Conservation (phyloP, 176 grass and related monocot species). For the Aegilops umbellulata region DNA sequence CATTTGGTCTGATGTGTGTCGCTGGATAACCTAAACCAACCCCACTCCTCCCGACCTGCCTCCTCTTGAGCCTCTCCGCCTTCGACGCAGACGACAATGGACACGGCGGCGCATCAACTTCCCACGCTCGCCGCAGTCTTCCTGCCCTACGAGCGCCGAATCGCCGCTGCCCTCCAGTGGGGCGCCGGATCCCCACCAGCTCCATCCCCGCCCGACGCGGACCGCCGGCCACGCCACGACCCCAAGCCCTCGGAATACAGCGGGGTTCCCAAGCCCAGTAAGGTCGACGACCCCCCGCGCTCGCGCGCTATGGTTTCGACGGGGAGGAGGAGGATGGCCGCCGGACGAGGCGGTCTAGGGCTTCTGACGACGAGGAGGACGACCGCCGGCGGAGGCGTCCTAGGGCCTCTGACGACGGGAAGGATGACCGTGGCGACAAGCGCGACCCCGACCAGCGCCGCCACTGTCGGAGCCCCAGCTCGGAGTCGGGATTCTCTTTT, state of each 20-base stretch:
- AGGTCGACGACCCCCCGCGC: background rate
- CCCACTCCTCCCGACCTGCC: too few relatives aligned
- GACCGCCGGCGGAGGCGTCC: background rate
- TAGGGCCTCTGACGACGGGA: slow-evolving; percentile 21
- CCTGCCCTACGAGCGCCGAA: too few relatives aligned
- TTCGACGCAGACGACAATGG: too few relatives aligned
- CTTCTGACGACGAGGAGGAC: slow-evolving; percentile 35
- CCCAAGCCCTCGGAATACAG: background rate
- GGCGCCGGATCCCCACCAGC: too few relatives aligned
- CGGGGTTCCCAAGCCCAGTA: background rate
- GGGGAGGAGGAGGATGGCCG: slow-evolving; percentile 6
- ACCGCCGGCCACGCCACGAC: background rate
- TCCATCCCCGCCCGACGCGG: background rate
- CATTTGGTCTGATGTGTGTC: too few relatives aligned
- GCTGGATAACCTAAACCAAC: too few relatives aligned
- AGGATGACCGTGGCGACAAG: background rate
- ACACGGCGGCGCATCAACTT: too few relatives aligned
- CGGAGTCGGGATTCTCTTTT: too few relatives aligned
- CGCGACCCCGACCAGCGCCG: background rate
- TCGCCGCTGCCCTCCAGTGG: too few relatives aligned
- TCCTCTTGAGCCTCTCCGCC: too few relatives aligned
- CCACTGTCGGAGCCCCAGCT: too few relatives aligned
- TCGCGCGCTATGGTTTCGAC: slow-evolving; percentile 16
- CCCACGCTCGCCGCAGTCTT: too few relatives aligned
- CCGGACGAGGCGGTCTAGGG: slow-evolving; percentile 10